phyloP scores from a whole-genome alignment of 371 early-diverging fungal species.

The Apophysomyces trapeziformis region DNA sequence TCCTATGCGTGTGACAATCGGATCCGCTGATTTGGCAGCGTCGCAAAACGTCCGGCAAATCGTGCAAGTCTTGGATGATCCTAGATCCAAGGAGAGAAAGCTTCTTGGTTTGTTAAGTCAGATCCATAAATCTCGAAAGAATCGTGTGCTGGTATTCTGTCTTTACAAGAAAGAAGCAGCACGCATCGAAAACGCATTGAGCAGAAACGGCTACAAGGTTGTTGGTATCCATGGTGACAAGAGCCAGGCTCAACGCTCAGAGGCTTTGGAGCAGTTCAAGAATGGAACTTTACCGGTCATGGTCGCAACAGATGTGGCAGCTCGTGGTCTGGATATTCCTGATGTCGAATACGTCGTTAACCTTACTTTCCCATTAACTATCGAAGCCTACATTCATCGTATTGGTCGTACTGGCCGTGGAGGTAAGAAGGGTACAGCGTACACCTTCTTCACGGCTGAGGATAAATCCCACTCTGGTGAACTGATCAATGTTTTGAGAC shows the following conservation, averaged over 20 bases:
- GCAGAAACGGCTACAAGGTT: slow-evolving; percentile 80
- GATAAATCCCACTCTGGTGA: slow-evolving; percentile 93
- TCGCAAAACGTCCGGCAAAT: slow-evolving; percentile 92
- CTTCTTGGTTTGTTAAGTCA: slow-evolving; percentile 81
- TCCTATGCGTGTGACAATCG: slow-evolving; percentile 93
- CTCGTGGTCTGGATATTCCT: slow-evolving; percentile 97
- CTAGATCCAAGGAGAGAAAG: slow-evolving; percentile 78
- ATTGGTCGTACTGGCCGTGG: slow-evolving; percentile 98
- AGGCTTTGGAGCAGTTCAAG: slow-evolving; percentile 75
- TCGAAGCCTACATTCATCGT: slow-evolving; percentile 93
- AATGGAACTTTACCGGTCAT: slow-evolving; percentile 75
- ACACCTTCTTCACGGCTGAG: slow-evolving; percentile 93
- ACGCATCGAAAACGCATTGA: slow-evolving; percentile 74
- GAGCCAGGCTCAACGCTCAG: slow-evolving; percentile 71
- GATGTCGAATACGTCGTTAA: slow-evolving; percentile 98
- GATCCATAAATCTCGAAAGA: slow-evolving; percentile 78
- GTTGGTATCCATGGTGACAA: slow-evolving; percentile 88
- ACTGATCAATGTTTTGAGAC: slow-evolving; percentile 89
- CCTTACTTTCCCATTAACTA: slow-evolving; percentile 95
- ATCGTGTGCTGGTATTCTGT: slow-evolving; percentile 90
- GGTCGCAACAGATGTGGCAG: slow-evolving; percentile 95
- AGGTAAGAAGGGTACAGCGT: slow-evolving; percentile 88
- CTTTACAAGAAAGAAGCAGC: slow-evolving; percentile 95
- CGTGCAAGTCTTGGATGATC: slow-evolving; percentile 86
- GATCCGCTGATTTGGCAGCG: slow-evolving; percentile 90